A percentile compares a stretch with the other conserved stretches of the same genome.
phyloP scores from a whole-genome alignment of 306 rosid species.

The Cicer cuneatum region DNA sequence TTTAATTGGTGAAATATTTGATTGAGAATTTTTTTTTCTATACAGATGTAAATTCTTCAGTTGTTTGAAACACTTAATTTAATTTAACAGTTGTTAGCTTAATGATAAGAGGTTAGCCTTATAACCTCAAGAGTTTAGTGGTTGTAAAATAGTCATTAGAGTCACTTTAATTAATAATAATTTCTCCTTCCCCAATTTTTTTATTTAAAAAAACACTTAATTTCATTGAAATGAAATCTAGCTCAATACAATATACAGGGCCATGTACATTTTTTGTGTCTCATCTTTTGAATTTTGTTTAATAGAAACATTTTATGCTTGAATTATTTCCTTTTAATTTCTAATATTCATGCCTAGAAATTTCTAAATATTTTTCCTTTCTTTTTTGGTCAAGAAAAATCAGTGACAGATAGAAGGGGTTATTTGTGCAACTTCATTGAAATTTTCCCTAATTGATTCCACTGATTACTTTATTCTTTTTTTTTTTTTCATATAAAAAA shows the following conservation, averaged over 20 bases:
- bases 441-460: slow-evolving; percentile 27
- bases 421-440: slow-evolving; percentile 42
- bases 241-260: slow-evolving; percentile 6
- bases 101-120: no score
- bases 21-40: slow-evolving; percentile 10
- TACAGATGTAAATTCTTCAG: slow-evolving; percentile 5
- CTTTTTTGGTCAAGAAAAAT: slow-evolving; percentile 35
- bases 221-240: neutral
- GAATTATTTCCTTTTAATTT: slow-evolving; percentile 34
- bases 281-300: slow-evolving; percentile 29
- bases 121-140: no score
- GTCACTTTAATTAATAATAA: no score
- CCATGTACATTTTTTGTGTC: neutral
- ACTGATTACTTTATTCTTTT: slow-evolving; percentile 8
- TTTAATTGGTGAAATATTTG: slow-evolving; percentile 15
- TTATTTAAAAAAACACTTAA: no score
- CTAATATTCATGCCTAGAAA: slow-evolving; percentile 1
- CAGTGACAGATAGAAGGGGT: slow-evolving; percentile 35
- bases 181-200: no score
- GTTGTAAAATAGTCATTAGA: no score
- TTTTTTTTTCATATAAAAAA: neutral
- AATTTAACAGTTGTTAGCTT: no score
- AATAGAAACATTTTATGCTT: slow-evolving; percentile 6
- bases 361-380: slow-evolving; percentile 11
- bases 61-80: slow-evolving; percentile 2